Base-by-base conservation (phyloP, 2,329 filamentous ascomycete genomes). In the Ophiostoma himal-ulmi region DNA sequence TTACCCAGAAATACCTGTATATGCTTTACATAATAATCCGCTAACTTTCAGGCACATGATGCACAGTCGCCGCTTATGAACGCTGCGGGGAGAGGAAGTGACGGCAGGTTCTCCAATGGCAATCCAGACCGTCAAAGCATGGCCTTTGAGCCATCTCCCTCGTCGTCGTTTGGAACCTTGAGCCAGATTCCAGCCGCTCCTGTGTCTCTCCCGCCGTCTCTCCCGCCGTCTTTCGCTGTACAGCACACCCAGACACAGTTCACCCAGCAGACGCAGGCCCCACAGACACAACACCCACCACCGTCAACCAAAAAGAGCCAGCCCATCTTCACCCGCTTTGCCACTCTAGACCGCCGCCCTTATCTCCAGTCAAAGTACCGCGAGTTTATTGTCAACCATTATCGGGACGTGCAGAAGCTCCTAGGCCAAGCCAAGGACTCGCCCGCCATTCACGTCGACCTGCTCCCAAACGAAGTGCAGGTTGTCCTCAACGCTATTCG, bases 381-480 rank as follows among this genome's bases (percentile, higher is more conserved):
- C 41, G 37, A 71, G 0, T 71, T 67, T 0, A 70, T 78, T 0
- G 2, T 75, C 8, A 72, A 67, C 1, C 73, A 75, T 2, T 69
- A 72, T 7, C 72, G 72, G 4, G 69, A 70, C 22, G 65, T 75
- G 5, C 48, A 75, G 17, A 68, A 30, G 2, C 52, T 67, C 1
- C 52, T 36, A 26, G 13, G 14, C 30, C 26, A 60, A 1, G 7
- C 20, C 3, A 44, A 67, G 37, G 22, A 17, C 1, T 3, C 74
- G 2, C 39, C 65, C 0, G 72, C 75, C 0, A 78, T 83, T 22
- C 84, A 85, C 72, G 81, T 83, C 7, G 84, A 85, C 74, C 84
- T 85, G 60, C 77, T 78, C 0, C 62, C 72, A 0, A 76, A 78
- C 0, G 83, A 85, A 71, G 73, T 82, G 10, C 14, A 30, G 17